A percentile compares a stretch with the other conserved stretches of the same genome.
Evolutionary conservation across 169 alveolate genomes (phyloP).

Genomic region (Pseudocohnilembus persalinus): DNA sequence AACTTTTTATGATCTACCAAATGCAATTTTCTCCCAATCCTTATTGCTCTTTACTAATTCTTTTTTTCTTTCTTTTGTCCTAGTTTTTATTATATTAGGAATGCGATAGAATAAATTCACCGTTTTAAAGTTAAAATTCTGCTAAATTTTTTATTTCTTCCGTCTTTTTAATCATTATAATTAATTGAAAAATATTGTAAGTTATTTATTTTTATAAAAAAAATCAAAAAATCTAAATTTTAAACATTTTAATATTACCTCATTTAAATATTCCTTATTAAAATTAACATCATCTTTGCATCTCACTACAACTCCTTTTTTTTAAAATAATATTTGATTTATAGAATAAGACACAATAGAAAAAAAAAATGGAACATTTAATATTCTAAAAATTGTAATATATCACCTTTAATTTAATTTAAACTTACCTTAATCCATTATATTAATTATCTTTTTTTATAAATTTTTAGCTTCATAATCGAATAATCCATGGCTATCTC

Average conservation of each 20-base stretch:
- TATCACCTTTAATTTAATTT: no score
- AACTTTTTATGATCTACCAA: slow-evolving; percentile 17
- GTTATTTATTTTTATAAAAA: no score
- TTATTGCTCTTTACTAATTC: neutral
- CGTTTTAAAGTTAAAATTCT: neutral
- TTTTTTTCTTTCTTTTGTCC: neutral
- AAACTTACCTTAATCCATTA: no score
- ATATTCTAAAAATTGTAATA: no score
- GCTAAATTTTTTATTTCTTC: neutral
- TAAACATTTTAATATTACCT: neutral
- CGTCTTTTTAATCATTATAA: no score
- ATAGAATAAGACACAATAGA: no score
- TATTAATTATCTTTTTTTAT: slow-evolving; percentile 5
- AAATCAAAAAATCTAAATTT: neutral
- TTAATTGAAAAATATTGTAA: no score
- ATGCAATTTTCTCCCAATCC: slow-evolving; percentile 24
- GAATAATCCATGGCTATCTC: slow-evolving; percentile 68
- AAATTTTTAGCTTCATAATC: slow-evolving; percentile 63
- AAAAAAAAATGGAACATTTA: no score
- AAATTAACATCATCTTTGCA: neutral
- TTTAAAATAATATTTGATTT: no score
- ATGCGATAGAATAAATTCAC: neutral
- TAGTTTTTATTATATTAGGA: neutral
- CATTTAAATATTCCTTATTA: neutral
- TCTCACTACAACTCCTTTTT: neutral